Percentiles rank a stretch among this genome's conserved stretches.
These are phyloP conservation scores for Sicyos baderoa DNA, from an alignment of 306 rosid species.

Conservation along the genomic window DNA sequence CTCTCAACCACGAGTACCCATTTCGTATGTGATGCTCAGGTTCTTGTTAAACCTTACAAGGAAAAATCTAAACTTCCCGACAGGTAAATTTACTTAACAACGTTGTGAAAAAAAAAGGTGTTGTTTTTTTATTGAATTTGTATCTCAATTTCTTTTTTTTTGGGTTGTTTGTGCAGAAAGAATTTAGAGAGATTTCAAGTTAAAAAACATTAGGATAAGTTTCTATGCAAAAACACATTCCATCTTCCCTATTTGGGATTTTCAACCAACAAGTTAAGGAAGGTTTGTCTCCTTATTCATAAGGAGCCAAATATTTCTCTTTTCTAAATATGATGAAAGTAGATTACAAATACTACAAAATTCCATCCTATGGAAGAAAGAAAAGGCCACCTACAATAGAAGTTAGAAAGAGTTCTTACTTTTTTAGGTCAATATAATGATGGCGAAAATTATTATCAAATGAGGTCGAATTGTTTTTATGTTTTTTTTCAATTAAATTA, in stretches of 20 bases:
- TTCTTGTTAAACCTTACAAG: slow-evolving; percentile 42
- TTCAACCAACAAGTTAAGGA: slow-evolving; percentile 26
- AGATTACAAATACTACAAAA: no score
- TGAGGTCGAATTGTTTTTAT: no score
- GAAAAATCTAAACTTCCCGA: slow-evolving; percentile 35
- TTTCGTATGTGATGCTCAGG: slow-evolving; percentile 38
- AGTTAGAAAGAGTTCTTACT: no score
- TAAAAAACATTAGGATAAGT: neutral
- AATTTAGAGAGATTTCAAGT: slow-evolving; percentile 22
- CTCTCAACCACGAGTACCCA: slow-evolving; percentile 40
- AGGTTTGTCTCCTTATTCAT: no score
- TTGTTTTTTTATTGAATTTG: neutral
- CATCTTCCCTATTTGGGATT: slow-evolving; percentile 23
- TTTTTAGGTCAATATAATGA: no score
- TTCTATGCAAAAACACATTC: slow-evolving; percentile 16
- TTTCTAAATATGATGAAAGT: no score
- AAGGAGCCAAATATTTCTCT: no score
- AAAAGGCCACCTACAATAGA: no score
- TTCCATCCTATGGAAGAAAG: no score
- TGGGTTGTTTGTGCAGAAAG: slow-evolving; percentile 28
- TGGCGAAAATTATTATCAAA: no score
- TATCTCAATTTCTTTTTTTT: neutral
- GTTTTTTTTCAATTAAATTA: no score
- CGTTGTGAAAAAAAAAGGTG: neutral
- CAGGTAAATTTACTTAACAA: slow-evolving; percentile 19